Evolutionary conservation across 208 protist species (phyloP).

Genomic region (Leishmania amazonensis): DNA sequence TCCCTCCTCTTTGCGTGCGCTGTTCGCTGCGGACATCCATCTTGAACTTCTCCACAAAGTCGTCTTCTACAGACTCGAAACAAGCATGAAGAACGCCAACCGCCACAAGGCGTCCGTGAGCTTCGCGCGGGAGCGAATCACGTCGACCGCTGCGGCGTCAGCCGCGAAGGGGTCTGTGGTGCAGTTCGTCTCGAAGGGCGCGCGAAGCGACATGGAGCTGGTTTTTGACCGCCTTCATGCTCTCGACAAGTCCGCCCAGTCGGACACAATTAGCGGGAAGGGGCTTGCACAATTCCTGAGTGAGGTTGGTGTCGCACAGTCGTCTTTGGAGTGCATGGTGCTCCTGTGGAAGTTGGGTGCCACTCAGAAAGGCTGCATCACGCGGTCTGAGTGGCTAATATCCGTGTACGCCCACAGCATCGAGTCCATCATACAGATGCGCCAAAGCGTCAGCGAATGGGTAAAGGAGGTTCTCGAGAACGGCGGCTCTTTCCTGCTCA

Average conservation of each 20-base stretch:
- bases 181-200: constrained; percentile 19
- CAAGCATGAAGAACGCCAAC: constrained; percentile 1
- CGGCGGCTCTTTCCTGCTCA: constrained; percentile 48
- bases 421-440: constrained; percentile 49
- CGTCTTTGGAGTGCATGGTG: constrained; percentile 64
- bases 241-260: constrained; percentile 44
- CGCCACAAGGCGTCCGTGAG: constrained; percentile 2
- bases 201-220: constrained; percentile 61
- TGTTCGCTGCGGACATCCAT: not conserved
- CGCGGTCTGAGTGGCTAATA: constrained; percentile 69
- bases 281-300: constrained; percentile 61
- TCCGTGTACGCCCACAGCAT: constrained; percentile 67
- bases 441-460: constrained; percentile 48
- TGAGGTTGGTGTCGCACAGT: constrained; percentile 45
- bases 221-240: constrained; percentile 56
- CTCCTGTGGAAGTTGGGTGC: constrained; percentile 82
- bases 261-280: constrained; percentile 51
- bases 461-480: constrained; percentile 46
- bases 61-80: not conserved
- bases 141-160: not conserved
- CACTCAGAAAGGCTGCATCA: constrained; percentile 50
- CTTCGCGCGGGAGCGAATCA: constrained; percentile 13
- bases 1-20: not conserved
- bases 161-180: constrained; percentile 3
- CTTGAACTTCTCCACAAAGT: not conserved